Evolutionary conservation across 176 grass and related monocot species (phyloP).

Genomic region (Panicum miliaceum): DNA sequence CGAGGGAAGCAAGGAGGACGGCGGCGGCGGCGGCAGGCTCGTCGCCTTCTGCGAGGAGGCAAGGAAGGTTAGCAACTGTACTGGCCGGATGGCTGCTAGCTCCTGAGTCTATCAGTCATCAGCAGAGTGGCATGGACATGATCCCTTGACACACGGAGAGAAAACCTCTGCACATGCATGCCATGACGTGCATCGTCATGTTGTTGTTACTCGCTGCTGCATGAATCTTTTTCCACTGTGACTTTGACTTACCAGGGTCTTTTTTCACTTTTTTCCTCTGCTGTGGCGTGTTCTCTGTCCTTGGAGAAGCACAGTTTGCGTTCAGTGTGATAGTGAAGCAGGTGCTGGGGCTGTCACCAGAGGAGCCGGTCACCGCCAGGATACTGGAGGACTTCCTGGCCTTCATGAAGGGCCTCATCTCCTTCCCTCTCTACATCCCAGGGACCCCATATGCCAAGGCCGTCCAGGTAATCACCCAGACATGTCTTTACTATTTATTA

Average conservation of each 20-base stretch:
- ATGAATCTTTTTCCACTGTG: constrained; percentile 34
- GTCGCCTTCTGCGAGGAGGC: constrained; percentile 76
- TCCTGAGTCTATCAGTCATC: constrained; percentile 1
- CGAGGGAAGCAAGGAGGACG: background rate
- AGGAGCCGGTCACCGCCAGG: constrained; percentile 65
- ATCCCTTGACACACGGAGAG: constrained; percentile 47
- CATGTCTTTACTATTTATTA: background rate
- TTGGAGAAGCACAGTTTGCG: constrained; percentile 68
- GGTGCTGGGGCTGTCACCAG: constrained; percentile 80
- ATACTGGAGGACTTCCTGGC: constrained; percentile 90
- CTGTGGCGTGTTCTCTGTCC: background rate
- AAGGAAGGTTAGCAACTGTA: constrained; percentile 65
- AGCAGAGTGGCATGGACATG: constrained; percentile 21
- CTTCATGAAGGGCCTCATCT: constrained; percentile 96
- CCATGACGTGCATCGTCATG: constrained; percentile 20
- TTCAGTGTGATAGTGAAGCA: constrained; percentile 99
- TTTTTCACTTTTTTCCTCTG: background rate
- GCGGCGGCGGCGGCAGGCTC: background rate
- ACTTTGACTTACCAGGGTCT: constrained; percentile 47
- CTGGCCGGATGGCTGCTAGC: background rate
- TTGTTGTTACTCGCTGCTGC: constrained; percentile 28
- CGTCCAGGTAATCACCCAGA: constrained; percentile 53
- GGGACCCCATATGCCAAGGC: constrained; percentile 84
- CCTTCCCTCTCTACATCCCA: constrained; percentile 87
- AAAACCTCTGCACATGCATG: constrained; percentile 41